Base-by-base conservation (phyloP, 2,329 filamentous ascomycete species). In the Periconia sp. region DNA sequence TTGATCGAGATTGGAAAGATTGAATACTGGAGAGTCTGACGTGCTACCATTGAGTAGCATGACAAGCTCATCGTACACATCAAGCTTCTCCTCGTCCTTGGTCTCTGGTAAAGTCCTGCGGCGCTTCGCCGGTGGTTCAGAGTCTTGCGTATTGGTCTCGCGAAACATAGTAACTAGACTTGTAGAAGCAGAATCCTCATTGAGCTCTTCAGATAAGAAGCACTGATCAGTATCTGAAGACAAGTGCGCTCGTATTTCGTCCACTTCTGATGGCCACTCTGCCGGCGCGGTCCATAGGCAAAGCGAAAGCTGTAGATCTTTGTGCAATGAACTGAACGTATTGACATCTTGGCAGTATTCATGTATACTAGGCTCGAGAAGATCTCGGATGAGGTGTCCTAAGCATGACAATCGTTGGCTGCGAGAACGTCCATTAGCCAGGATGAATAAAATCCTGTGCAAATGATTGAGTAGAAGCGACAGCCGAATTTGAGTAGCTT, bases 301-400 rank as follows among this genome's bases (percentile, higher is more conserved):
- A 14, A 74, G 54, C 3, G 67, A 62, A 47, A 70, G 60, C 70
- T 74, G 68, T 44, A 74, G 45, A 44, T 74, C 69, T 52, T 58
- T 64, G 1, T 63, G 52, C 15, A 74, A 45, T 2, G 37, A 45
- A 5, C 46, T 56, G 15, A 71, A 58, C 9, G 48, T 47, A 19
- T 58, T 51, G 1, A 40, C 27, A 20, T 70, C 56, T 11, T 62
- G 58, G 44, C 67, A 72, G 1, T 64, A 50, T 19, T 47, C 47
- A 27, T 51, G 14, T 19, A 70, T 53, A 9, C n/a, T 51, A 11
- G 60, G 52, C 37, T 65, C 58, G 17, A 71, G 14, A 19, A 45
- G 45, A 14, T 63, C 57, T 27, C 45, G 47, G 10, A 66, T 40
- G 31, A 59, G 41, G 8, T 41, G 33, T 37, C 42, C 53, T 33